Evolutionary conservation across 73 alveolate genomes (phyloP).

Genomic region (Paramecium sonneborni): DNA sequence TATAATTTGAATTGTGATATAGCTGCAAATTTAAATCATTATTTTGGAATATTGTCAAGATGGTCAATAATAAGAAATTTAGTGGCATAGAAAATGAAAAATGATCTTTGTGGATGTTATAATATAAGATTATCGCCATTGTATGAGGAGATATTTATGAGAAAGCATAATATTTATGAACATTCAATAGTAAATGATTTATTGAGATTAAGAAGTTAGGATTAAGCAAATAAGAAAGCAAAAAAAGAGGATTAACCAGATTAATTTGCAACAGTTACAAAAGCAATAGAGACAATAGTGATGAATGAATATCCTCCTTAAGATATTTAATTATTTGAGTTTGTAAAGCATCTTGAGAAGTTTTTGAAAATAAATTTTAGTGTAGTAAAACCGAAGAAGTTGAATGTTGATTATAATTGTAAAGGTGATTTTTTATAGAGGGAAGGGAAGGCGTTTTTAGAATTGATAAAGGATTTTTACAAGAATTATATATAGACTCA

Average conservation of each 20-base stretch:
- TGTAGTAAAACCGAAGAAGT: neutral
- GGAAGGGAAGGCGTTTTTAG: slow-evolving; percentile 1
- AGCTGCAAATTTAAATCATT: neutral
- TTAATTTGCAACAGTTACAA: neutral
- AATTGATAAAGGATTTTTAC: neutral
- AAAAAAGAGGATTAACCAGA: neutral
- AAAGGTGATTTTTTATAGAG: neutral
- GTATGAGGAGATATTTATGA: neutral
- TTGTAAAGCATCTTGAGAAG: neutral
- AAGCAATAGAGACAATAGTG: neutral
- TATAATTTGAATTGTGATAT: neutral
- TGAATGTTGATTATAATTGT: neutral
- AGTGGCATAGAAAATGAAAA: neutral
- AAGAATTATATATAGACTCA: neutral
- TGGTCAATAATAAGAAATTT: neutral
- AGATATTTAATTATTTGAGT: neutral
- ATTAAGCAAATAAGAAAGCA: neutral
- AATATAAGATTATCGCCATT: neutral
- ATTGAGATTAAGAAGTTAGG: neutral
- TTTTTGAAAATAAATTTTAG: neutral
- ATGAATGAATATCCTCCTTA: neutral
- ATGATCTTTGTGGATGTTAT: neutral
- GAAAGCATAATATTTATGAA: neutral
- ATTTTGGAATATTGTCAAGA: neutral
- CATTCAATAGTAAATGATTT: neutral